Percentiles rank a stretch among this genome's conserved stretches.
Evolutionary conservation across 768 basidiomycete species (phyloP).

Genomic region (Vararia minispora): DNA sequence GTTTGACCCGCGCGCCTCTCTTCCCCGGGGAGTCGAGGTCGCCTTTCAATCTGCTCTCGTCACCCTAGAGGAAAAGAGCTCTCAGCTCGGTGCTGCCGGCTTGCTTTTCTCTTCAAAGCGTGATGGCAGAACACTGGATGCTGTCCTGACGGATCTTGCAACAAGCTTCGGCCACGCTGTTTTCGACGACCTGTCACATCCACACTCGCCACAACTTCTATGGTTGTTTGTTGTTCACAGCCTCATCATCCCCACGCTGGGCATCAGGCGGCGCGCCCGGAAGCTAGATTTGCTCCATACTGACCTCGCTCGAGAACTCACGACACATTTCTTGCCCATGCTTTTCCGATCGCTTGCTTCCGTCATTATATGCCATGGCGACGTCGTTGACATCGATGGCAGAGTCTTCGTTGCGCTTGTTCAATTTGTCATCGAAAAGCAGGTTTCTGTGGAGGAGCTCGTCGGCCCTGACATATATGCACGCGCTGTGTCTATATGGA

Average conservation of each 20-base stretch:
- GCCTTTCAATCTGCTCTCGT: slow-evolving; percentile 9
- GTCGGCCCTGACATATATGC: slow-evolving; percentile 19
- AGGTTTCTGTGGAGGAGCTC: slow-evolving; percentile 16
- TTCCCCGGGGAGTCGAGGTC: slow-evolving; percentile 10
- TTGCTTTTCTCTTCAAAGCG: no score
- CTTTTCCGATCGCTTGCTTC: slow-evolving; percentile 26
- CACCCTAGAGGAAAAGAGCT: slow-evolving; percentile 10
- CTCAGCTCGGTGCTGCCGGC: no score
- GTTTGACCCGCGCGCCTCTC: slow-evolving; percentile 13
- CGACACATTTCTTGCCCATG: slow-evolving; percentile 28
- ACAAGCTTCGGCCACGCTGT: no score
- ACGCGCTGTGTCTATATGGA: slow-evolving; percentile 19
- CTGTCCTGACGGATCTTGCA: no score
- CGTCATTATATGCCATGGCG: slow-evolving; percentile 11
- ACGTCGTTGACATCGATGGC: slow-evolving; percentile 40
- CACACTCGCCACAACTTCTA: slow-evolving; percentile 6
- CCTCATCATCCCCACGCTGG: slow-evolving; percentile 9
- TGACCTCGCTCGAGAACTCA: slow-evolving; percentile 23
- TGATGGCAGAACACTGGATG: no score
- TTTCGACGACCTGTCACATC: not conserved
- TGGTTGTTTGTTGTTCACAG: slow-evolving; percentile 9
- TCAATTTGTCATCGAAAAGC: slow-evolving; percentile 25
- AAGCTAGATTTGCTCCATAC: slow-evolving; percentile 17
- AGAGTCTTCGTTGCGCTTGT: slow-evolving; percentile 35
- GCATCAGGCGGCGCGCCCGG: slow-evolving; percentile 13